Evolutionary conservation across 257 asterid genomes (phyloP).

Genomic region (Anisodus tanguticus): DNA sequence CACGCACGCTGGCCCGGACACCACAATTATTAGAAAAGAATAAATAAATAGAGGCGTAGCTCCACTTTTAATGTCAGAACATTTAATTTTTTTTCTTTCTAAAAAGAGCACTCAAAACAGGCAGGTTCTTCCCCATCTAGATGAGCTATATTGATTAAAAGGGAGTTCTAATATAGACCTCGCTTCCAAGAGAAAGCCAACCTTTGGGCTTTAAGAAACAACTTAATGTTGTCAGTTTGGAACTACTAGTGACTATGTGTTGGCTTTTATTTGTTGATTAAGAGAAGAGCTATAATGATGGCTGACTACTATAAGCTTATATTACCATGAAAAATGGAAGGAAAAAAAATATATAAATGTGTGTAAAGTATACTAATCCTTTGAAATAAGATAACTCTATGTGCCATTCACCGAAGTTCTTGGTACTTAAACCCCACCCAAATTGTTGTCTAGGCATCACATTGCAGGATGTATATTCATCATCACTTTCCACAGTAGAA

Average conservation of each 20-base stretch:
- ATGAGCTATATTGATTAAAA: neutral
- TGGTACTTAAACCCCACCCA: neutral
- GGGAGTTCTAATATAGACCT: neutral
- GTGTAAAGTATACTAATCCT: neutral
- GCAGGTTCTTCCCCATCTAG: neutral
- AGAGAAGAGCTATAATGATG: neutral
- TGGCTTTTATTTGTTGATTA: neutral
- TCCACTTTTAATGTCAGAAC: too few relatives aligned
- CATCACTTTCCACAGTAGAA: neutral
- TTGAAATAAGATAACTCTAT: neutral
- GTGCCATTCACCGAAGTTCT: neutral
- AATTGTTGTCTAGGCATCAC: neutral
- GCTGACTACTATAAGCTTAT: neutral
- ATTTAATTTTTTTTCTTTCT: too few relatives aligned
- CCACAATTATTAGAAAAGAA: too few relatives aligned
- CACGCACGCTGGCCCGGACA: too few relatives aligned
- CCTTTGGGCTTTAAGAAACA: neutral
- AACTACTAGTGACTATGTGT: neutral
- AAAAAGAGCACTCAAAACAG: neutral
- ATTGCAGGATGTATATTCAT: neutral
- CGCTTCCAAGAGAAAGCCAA: neutral
- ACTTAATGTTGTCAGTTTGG: conserved; percentile 19
- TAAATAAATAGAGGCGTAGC: too few relatives aligned
- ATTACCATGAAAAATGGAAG: neutral
- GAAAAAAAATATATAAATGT: neutral